These are phyloP conservation scores for Emergomyces africanus DNA, from an alignment of 2,329 filamentous ascomycete species.

Conservation along the genomic window DNA sequence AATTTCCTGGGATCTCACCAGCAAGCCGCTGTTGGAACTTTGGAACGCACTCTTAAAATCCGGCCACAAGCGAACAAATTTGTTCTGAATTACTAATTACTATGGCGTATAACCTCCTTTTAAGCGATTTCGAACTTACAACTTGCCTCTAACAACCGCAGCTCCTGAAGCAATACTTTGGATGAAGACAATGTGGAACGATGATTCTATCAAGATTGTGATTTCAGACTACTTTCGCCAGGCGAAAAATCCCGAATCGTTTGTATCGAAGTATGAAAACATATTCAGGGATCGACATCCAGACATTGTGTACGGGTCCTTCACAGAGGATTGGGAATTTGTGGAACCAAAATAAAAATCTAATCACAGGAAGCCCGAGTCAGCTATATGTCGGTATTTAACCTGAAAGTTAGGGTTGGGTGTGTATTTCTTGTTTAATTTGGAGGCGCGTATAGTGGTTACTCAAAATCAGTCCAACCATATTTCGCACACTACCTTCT, in stretches of 20 bases:
- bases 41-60: neutral
- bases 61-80: neutral
- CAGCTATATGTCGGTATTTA: neutral
- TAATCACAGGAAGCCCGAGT: neutral
- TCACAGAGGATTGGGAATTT: slow-evolving; percentile 21
- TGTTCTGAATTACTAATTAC: neutral
- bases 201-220: slow-evolving; percentile 15
- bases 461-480: neutral
- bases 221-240: slow-evolving; percentile 18
- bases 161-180: slow-evolving; percentile 17
- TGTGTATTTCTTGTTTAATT: neutral
- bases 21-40: neutral
- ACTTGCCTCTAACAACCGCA: slow-evolving; percentile 17
- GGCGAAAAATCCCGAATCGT: slow-evolving; percentile 17
- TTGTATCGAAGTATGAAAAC: slow-evolving; percentile 19
- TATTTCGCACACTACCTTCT: neutral
- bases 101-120: neutral
- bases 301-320: slow-evolving; percentile 17
- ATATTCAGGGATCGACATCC: slow-evolving; percentile 15
- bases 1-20: neutral
- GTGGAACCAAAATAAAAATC: slow-evolving; percentile 1
- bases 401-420: neutral
- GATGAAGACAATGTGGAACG: slow-evolving; percentile 25
- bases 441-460: neutral
- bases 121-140: slow-evolving; percentile 23